phyloP scores from a whole-genome alignment of 2,329 filamentous ascomycete species.

The Fusarium pseudograminearum region DNA sequence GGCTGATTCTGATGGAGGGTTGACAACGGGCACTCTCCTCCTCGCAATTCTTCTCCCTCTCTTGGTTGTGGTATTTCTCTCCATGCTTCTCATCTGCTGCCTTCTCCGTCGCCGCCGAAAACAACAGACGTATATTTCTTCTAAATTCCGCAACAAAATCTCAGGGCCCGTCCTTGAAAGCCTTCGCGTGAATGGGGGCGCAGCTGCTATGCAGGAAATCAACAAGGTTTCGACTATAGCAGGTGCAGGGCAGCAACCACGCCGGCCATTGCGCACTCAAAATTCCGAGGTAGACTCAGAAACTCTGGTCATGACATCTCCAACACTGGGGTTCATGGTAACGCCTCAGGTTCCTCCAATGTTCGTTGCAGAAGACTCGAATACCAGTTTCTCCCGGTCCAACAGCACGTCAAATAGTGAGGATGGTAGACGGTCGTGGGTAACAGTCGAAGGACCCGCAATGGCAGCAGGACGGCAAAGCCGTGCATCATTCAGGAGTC shows the following conservation, averaged over 20 bases:
- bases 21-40: slow-evolving; percentile 54
- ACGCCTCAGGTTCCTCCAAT: slow-evolving; percentile 43
- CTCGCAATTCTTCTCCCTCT: slow-evolving; percentile 61
- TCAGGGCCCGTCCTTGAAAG: slow-evolving; percentile 50
- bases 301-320: slow-evolving; percentile 44
- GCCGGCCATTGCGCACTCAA: slow-evolving; percentile 32
- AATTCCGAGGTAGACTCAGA: slow-evolving; percentile 47
- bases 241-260: slow-evolving; percentile 15
- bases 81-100: slow-evolving; percentile 52
- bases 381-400: slow-evolving; percentile 37
- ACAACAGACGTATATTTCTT: slow-evolving; percentile 47
- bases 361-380: slow-evolving; percentile 44
- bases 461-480: slow-evolving; percentile 44
- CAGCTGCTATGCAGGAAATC: slow-evolving; percentile 41
- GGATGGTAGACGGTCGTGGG: slow-evolving; percentile 52
- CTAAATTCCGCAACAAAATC: slow-evolving; percentile 51
- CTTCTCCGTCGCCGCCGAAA: slow-evolving; percentile 50
- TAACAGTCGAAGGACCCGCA: slow-evolving; percentile 50
- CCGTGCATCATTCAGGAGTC: slow-evolving; percentile 43
- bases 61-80: slow-evolving; percentile 51
- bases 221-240: slow-evolving; percentile 30
- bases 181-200: slow-evolving; percentile 47
- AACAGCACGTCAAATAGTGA: slow-evolving; percentile 40
- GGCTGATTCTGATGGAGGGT: slow-evolving; percentile 34
- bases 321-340: slow-evolving; percentile 44